Conservation (phyloP, 1,284 basidiomycete genomes). For the Fomitiporia mediterranea region DNA sequence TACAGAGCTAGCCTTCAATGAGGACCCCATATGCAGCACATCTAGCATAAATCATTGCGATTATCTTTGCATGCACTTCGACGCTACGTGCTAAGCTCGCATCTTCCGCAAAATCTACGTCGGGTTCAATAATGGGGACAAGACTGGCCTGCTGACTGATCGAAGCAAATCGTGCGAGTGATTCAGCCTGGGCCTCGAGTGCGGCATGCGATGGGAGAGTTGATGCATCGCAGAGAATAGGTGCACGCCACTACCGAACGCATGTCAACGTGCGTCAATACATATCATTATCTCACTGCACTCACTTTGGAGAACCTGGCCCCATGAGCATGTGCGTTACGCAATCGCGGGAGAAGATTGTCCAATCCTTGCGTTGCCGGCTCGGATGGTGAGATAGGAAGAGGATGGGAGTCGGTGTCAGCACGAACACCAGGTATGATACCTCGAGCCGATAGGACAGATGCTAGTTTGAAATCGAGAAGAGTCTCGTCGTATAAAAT, state of each 20-base stretch:
- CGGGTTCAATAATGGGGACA: conserved; percentile 50
- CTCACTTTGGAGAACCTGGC: conserved; percentile 41
- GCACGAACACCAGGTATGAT: conserved; percentile 49
- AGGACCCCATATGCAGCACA: conserved; percentile 44
- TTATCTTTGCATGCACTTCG: conserved; percentile 43
- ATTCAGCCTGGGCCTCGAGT: conserved; percentile 42
- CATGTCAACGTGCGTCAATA: neutral
- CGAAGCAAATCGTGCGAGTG: conserved; percentile 40
- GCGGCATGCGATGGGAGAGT: conserved; percentile 36
- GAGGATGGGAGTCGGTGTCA: conserved; percentile 43
- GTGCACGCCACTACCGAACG: conserved; percentile 40
- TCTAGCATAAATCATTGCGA: conserved; percentile 41
- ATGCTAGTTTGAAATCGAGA: conserved; percentile 42
- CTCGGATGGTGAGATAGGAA: conserved; percentile 41
- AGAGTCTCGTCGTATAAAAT: conserved; percentile 47
- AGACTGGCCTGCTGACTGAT: conserved; percentile 46
- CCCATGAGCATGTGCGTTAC: conserved; percentile 39
- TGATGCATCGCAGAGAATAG: conserved; percentile 40
- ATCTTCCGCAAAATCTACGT: conserved; percentile 47
- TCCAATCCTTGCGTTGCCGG: conserved; percentile 49
- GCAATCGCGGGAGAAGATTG: conserved; percentile 39
- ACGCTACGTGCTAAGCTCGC: conserved; percentile 42
- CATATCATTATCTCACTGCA: neutral
- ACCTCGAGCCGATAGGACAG: conserved; percentile 38
- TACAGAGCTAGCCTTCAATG: conserved; percentile 38